Conservation (phyloP, 176 grass and related monocot genomes). For the Pontederia paniculata region DNA sequence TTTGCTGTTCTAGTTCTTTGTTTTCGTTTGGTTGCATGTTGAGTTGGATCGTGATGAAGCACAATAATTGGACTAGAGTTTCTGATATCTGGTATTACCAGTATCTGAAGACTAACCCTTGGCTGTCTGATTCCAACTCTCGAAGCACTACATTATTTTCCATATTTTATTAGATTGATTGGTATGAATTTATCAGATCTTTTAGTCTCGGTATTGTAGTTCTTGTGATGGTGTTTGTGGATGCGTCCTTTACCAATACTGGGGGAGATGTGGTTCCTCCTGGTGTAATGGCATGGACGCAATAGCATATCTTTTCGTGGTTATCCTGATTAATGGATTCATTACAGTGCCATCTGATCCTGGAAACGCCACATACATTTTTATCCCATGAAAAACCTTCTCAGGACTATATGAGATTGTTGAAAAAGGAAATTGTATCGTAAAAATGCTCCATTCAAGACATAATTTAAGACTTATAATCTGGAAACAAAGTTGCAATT, state of each 20-base stretch:
- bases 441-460: too few relatives aligned
- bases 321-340: conserved; percentile 66
- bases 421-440: too few relatives aligned
- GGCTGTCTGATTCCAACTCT: conserved; percentile 44
- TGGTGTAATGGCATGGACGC: conserved; percentile 60
- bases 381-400: too few relatives aligned
- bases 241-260: conserved; percentile 58
- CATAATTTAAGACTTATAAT: too few relatives aligned
- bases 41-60: conserved; percentile 39
- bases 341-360: conserved; percentile 29
- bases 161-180: neutral
- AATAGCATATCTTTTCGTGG: conserved; percentile 21
- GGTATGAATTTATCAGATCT: neutral
- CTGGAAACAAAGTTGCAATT: too few relatives aligned
- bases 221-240: conserved; percentile 9
- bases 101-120: conserved; percentile 58
- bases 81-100: conserved; percentile 33
- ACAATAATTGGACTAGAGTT: conserved; percentile 56
- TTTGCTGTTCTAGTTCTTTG: neutral
- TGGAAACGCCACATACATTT: conserved; percentile 61
- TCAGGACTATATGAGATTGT: too few relatives aligned
- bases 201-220: conserved; percentile 13
- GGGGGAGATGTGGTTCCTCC: conserved; percentile 38
- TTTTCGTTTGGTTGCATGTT: neutral
- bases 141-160: neutral